These are phyloP conservation scores for Avena sativa DNA, from an alignment of 176 grass and related monocot genomes.

Conservation along the genomic window DNA sequence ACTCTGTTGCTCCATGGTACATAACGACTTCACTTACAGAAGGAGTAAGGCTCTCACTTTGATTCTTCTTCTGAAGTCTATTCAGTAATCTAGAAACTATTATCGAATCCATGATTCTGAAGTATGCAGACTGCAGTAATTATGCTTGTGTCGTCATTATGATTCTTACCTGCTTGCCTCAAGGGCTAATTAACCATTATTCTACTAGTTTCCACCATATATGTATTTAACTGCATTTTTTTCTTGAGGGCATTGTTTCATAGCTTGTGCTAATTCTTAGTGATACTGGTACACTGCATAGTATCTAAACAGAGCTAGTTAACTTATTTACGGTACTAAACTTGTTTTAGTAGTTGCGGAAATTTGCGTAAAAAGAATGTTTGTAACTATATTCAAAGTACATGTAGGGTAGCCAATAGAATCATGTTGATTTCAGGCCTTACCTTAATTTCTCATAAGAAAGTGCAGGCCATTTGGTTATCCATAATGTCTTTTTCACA, in stretches of 20 bases:
- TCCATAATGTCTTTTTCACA: neutral
- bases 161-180: neutral
- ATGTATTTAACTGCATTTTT: conserved; percentile 8
- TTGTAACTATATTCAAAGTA: neutral
- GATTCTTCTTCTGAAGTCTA: conserved; percentile 1
- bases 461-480: neutral
- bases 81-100: neutral
- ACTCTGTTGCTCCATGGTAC: conserved; percentile 52
- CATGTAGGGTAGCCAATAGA: neutral
- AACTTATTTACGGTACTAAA: neutral
- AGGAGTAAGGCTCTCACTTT: conserved; percentile 41
- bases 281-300: neutral
- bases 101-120: conserved; percentile 3
- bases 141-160: neutral
- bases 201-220: neutral
- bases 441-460: neutral
- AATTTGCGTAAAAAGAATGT: neutral
- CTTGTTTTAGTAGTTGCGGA: neutral
- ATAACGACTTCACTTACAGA: conserved; percentile 46
- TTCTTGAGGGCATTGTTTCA: conserved; percentile 3
- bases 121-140: neutral
- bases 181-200: neutral
- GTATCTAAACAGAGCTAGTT: conserved; percentile 8
- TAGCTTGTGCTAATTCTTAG: neutral
- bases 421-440: neutral